These are phyloP conservation scores for Exophiala viscosa DNA, from an alignment of 2,329 filamentous ascomycete genomes.

Conservation along the genomic window DNA sequence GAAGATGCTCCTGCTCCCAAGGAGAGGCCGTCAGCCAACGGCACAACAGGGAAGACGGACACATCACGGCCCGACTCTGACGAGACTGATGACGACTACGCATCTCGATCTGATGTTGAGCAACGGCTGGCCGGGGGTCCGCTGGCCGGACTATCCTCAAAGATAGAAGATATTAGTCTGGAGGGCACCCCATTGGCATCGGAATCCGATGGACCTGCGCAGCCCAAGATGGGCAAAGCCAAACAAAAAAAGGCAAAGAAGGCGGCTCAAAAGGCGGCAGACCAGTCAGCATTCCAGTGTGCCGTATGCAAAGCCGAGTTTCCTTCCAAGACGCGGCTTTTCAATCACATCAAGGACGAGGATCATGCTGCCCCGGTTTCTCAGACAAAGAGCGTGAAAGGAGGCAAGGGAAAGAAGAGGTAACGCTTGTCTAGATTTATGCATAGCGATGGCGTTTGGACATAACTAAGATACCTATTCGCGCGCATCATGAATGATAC, in stretches of 20 bases:
- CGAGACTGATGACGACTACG: slow-evolving; percentile 40
- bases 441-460: slow-evolving; percentile 17
- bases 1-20: slow-evolving; percentile 14
- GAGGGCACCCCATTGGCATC: slow-evolving; percentile 18
- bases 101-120: slow-evolving; percentile 40
- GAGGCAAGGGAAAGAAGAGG: slow-evolving; percentile 28
- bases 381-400: slow-evolving; percentile 21
- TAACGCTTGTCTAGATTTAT: slow-evolving; percentile 2
- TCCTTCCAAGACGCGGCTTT: slow-evolving; percentile 67
- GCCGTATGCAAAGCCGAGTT: slow-evolving; percentile 75
- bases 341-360: slow-evolving; percentile 65
- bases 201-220: slow-evolving; percentile 24
- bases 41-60: slow-evolving; percentile 5
- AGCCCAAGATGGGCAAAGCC: slow-evolving; percentile 47
- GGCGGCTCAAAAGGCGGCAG: slow-evolving; percentile 37
- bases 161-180: slow-evolving; percentile 25
- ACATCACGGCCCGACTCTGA: slow-evolving; percentile 14
- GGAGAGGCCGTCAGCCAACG: neutral
- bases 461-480: neutral
- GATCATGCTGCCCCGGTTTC: slow-evolving; percentile 55
- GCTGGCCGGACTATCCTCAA: slow-evolving; percentile 13
- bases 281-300: slow-evolving; percentile 59
- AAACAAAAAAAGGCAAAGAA: slow-evolving; percentile 53
- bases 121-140: slow-evolving; percentile 33
- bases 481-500: neutral